Evolutionary conservation across 164 flowering plant genomes (phyloP).

Genomic region (Protea cynaroides): DNA sequence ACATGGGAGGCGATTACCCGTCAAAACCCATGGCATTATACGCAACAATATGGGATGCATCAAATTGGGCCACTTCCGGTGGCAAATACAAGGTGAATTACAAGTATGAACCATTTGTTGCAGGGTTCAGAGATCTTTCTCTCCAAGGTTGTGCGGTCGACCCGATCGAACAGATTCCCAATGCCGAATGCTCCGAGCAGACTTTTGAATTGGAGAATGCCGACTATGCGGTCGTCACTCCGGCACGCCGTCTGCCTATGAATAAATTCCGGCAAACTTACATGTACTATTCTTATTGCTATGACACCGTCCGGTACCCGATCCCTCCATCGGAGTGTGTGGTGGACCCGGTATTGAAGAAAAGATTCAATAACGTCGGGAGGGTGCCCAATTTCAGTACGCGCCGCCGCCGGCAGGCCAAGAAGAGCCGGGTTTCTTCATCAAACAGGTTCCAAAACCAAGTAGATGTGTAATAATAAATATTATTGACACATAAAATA

Average conservation of each 20-base stretch:
- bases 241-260: constrained; percentile 45
- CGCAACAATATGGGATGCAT: constrained; percentile 97
- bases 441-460: not conserved
- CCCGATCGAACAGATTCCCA: constrained; percentile 41
- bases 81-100: constrained; percentile 73
- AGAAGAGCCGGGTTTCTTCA: constrained; percentile 14
- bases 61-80: constrained; percentile 85
- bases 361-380: constrained; percentile 62
- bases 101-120: constrained; percentile 62
- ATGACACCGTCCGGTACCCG: constrained; percentile 65
- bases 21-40: constrained; percentile 87
- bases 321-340: constrained; percentile 79
- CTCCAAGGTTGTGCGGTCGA: constrained; percentile 64
- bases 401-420: constrained; percentile 27
- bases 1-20: constrained; percentile 84
- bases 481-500: too few species aligned
- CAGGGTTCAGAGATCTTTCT: constrained; percentile 59
- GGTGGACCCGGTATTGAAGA: constrained; percentile 39
- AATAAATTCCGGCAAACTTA: constrained; percentile 46
- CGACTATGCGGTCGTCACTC: constrained; percentile 41
- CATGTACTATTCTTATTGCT: constrained; percentile 88
- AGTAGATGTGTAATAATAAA: constrained; percentile 6
- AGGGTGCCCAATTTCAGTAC: constrained; percentile 54
- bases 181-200: constrained; percentile 21
- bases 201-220: constrained; percentile 18